phyloP scores from a whole-genome alignment of 768 basidiomycete genomes.

The Kwoniella heveanensis region DNA sequence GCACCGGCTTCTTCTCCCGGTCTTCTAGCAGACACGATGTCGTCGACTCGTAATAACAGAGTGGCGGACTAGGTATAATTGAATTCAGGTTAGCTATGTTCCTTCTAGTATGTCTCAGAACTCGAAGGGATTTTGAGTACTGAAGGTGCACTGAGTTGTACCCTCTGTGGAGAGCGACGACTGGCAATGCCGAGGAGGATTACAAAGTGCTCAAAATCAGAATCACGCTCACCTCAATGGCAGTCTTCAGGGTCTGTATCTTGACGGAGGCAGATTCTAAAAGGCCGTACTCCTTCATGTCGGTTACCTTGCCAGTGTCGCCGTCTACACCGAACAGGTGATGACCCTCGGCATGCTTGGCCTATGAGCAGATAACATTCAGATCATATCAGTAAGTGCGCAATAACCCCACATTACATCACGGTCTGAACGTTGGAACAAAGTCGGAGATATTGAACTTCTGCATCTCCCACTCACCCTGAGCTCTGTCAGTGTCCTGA shows the following conservation, averaged over 20 bases:
- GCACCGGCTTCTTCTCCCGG: slow-evolving; percentile 50
- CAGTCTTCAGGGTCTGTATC: slow-evolving; percentile 96
- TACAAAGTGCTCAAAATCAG: background rate
- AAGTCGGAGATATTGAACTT: no score
- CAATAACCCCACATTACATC: no score
- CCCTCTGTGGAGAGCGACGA: no score
- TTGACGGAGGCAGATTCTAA: slow-evolving; percentile 97
- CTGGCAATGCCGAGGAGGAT: no score
- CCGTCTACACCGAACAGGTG: slow-evolving; percentile 93
- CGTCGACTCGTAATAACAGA: slow-evolving; percentile 87
- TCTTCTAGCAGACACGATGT: slow-evolving; percentile 66
- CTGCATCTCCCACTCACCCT: no score
- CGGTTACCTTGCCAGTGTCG: slow-evolving; percentile 90
- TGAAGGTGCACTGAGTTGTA: no score
- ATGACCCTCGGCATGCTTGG: slow-evolving; percentile 91
- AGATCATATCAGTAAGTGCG: background rate
- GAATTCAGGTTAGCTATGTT: no score
- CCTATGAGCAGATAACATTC: slow-evolving; percentile 59
- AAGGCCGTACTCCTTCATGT: slow-evolving; percentile 92
- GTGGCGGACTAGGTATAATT: slow-evolving; percentile 77
- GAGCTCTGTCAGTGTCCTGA: slow-evolving; percentile 87
- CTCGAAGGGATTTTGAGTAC: no score
- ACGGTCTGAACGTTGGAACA: no score
- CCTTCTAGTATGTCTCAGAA: no score
- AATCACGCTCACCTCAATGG: slow-evolving; percentile 70